Base-by-base conservation (phyloP, 2,329 filamentous ascomycete genomes). In the Apiospora koreana region DNA sequence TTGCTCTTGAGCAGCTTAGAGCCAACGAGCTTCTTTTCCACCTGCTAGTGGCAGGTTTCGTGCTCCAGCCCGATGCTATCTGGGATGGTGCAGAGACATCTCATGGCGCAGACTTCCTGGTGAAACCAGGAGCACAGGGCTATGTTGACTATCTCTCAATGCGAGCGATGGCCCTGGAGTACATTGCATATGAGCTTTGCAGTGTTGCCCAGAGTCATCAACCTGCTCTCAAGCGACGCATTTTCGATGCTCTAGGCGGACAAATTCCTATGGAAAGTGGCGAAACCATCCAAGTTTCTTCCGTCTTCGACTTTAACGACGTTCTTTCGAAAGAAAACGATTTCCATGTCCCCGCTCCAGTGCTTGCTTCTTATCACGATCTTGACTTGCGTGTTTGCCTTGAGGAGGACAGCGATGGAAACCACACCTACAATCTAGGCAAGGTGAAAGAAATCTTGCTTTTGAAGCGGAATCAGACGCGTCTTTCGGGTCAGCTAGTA, bases 251-350 rank as follows among this genome's bases (percentile, higher is more conserved):
- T 0, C 84, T 98, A n/a, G 89, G 95, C 58, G 96, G 96, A 6
- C 90, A 92, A 54, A 89, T 94, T 9, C 85, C 88, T 14, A 84
- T 90, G 23, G 88, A 92, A 18, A 89, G 89, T 71, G 91, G 92
- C 65, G 88, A 93, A 69, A 84, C 89, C 6, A 84, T 92, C 46
- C 83, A 85, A 38, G 92, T 94, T 70, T 87, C 92, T 0, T 94
- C 93, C 3, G 88, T 98, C 8, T 97, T 98, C 77, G 94, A 98
- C 74, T 86, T 98, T 16, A 67, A 67, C 28, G 96, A 99, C 81
- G 98, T 98, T 76, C 88, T 96, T 71, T 80, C 87, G 2, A 79
- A 85, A 25, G 85, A 86, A 64, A 84, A 80, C 21, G 77, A 84
- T n/a, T 89, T 88, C 83, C 80, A 83, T 31, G 79, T 83, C 5